A percentile compares a stretch with the other conserved stretches of the same genome.
Evolutionary conservation across 2,329 filamentous ascomycete species (phyloP).

Genomic region (Penicillium sclerotiorum): DNA sequence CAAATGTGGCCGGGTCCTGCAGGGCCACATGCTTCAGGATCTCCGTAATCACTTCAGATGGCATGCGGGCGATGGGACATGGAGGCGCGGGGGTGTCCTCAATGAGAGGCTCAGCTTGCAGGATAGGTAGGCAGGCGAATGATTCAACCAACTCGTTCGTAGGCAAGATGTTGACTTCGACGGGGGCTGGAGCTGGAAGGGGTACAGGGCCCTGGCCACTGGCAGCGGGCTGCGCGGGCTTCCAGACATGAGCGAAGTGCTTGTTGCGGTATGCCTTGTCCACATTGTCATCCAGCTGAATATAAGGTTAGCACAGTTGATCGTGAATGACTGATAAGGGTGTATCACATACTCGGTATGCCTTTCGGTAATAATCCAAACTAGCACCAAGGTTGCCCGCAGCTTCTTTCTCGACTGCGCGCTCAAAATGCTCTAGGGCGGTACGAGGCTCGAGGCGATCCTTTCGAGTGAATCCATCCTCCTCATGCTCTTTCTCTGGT

Average conservation of each 20-base stretch:
- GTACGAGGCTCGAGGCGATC: conserved; percentile 62
- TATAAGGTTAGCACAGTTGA: background rate
- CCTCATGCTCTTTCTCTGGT: conserved; percentile 41
- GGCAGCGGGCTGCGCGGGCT: conserved; percentile 44
- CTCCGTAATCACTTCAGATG: conserved; percentile 81
- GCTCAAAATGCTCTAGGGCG: conserved; percentile 90
- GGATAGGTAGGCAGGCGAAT: conserved; percentile 72
- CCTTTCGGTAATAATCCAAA: conserved; percentile 81
- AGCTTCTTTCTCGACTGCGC: conserved; percentile 83
- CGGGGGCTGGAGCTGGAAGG: conserved; percentile 59
- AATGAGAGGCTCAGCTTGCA: conserved; percentile 66
- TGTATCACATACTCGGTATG: conserved; percentile 68
- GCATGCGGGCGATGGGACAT: conserved; percentile 77
- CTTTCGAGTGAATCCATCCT: conserved; percentile 41
- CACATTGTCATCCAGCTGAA: conserved; percentile 77
- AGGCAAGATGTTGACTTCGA: conserved; percentile 53
- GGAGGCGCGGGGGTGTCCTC: conserved; percentile 72
- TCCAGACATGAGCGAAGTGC: conserved; percentile 73
- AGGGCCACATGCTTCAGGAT: conserved; percentile 75
- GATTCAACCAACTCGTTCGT: conserved; percentile 72
- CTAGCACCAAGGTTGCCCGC: conserved; percentile 88
- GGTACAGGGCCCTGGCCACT: conserved; percentile 55
- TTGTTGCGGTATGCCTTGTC: conserved; percentile 89
- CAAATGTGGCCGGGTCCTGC: conserved; percentile 74
- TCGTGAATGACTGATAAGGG: background rate